phyloP scores from a whole-genome alignment of 768 basidiomycete genomes.

The Pleurotus cornucopiae region DNA sequence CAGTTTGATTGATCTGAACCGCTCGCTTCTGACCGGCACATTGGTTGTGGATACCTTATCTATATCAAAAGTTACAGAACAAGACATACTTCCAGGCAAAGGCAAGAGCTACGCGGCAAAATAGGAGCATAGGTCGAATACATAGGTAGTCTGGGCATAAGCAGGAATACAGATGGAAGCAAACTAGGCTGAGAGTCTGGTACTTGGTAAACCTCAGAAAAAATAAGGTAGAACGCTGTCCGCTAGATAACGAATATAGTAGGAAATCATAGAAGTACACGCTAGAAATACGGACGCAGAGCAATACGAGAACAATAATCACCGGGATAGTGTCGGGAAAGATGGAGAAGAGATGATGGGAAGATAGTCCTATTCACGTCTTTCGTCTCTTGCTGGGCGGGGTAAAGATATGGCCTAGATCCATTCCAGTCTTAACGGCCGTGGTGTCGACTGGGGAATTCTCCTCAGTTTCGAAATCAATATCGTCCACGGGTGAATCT shows the following conservation, averaged over 20 bases:
- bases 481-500: slow-evolving; percentile 19
- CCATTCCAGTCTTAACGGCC: slow-evolving; percentile 20
- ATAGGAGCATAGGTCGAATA: not conserved
- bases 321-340: not conserved
- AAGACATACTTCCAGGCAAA: not conserved
- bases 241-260: not conserved
- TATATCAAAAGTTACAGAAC: not conserved
- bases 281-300: slow-evolving; percentile 5
- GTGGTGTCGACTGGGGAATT: slow-evolving; percentile 22
- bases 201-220: not conserved
- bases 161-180: not conserved
- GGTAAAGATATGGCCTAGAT: not conserved
- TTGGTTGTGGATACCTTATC: slow-evolving; percentile 5
- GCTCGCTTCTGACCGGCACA: not conserved
- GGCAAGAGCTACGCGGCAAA: not conserved
- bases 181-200: not conserved
- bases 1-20: slow-evolving; percentile 2
- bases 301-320: slow-evolving; percentile 6
- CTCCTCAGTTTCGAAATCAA: slow-evolving; percentile 27
- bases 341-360: not conserved
- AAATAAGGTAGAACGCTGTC: not conserved
- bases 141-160: not conserved
- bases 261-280: not conserved
- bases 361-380: not conserved
- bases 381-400: slow-evolving; percentile 13